A percentile compares a stretch with the other conserved stretches of the same genome.
These are phyloP conservation scores for Sutorius eximius DNA, from an alignment of 1,284 basidiomycete genomes.

Conservation along the genomic window DNA sequence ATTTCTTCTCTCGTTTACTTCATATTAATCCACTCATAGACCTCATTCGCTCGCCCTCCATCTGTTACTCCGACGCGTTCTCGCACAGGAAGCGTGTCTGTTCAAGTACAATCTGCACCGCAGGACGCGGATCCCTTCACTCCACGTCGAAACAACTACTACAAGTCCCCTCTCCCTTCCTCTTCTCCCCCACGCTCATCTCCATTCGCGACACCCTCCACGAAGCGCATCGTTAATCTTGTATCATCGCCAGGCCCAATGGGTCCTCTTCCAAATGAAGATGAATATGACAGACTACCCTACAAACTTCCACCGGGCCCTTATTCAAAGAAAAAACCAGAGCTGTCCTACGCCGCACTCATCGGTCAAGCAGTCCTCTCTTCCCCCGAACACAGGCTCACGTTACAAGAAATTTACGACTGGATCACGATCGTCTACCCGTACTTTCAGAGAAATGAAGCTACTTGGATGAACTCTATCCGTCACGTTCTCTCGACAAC, in stretches of 20 bases:
- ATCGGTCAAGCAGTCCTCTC: slow-evolving; percentile 94
- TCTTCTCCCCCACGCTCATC: slow-evolving; percentile 48
- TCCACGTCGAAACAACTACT: slow-evolving; percentile 43
- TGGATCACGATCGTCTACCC: slow-evolving; percentile 95
- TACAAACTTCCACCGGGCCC: slow-evolving; percentile 82
- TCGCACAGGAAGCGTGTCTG: slow-evolving; percentile 25
- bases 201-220: slow-evolving; percentile 53
- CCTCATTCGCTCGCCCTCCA: slow-evolving; percentile 16
- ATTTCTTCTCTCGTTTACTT: not conserved
- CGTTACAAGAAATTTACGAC: slow-evolving; percentile 93
- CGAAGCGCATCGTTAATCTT: slow-evolving; percentile 56
- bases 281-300: slow-evolving; percentile 63
- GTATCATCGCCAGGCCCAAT: slow-evolving; percentile 81
- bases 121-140: slow-evolving; percentile 36
- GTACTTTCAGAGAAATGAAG: slow-evolving; percentile 88
- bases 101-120: slow-evolving; percentile 33
- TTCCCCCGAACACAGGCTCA: slow-evolving; percentile 80
- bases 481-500: slow-evolving; percentile 86
- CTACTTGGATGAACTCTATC: slow-evolving; percentile 95
- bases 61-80: slow-evolving; percentile 37
- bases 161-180: slow-evolving; percentile 50
- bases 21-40: slow-evolving; percentile 17
- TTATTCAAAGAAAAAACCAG: slow-evolving; percentile 75
- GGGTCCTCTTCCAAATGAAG: slow-evolving; percentile 57
- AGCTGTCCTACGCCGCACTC: slow-evolving; percentile 89